Evolutionary conservation across 768 basidiomycete species (phyloP), one percentile per base, ranked within the genome.

Genomic region (Tylopilus vinaceipallidus): DNA sequence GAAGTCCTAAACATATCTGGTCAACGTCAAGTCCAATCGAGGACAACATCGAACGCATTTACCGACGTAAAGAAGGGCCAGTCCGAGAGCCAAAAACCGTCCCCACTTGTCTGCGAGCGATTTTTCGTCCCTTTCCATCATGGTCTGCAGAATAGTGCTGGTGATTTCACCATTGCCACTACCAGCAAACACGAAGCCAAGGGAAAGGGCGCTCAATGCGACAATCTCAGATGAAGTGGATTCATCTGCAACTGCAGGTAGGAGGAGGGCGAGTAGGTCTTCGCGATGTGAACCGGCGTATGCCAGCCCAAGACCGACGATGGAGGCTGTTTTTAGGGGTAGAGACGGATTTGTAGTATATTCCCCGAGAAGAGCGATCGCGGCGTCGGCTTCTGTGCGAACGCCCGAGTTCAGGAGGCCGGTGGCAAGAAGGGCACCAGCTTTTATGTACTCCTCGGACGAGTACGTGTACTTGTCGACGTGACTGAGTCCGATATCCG

Each of bases 381-480:
- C 92, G 1, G 93, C 88, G 58, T 99, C 97, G 12, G 90, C 87
- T 67, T 98, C 95, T 3, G 91, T 90, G 42, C 91, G 84, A 12
- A 98, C 85, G 49, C 88, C 84, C 22, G 84, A 82, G 68, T 94
- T 94, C 29, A 98, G 75, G 52, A 98, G 84, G 53, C 97, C 97
- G 11, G 88, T 98, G 0, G 95, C 97, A 27, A 99, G 80, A 42
- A 98, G 80, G 11, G 95, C 94, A 40, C 97, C 97, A 29, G 95
- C 91, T 82, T 98, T 98, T 78, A 98, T 98, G 68, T 93, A 79
- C 66, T 99, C 97, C 59, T 99, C 97, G 1, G 89, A 72, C 0
- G 92, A 94, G 65, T 98, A 98, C 20, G 95, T 91, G 73, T 98
- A 98, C 69, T 92, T 97, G 75, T 99, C 97, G 57, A 98, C 86